Conservation (phyloP, 805 yeast genomes). For the Candida ortonii region DNA sequence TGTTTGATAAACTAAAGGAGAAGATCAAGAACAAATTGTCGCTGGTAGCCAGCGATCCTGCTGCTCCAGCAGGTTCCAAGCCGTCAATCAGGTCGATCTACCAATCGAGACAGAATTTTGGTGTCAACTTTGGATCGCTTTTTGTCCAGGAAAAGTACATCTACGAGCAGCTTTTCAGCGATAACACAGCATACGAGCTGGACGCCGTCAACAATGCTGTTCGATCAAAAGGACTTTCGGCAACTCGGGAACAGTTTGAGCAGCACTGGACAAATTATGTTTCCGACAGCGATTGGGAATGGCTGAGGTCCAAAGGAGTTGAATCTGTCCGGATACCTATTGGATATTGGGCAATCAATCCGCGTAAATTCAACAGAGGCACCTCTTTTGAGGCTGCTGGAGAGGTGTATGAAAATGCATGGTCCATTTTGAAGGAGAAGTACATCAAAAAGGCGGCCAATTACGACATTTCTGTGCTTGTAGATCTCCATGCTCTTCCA, state of each 20-base stretch:
- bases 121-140: constrained; percentile 81
- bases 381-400: constrained; percentile 60
- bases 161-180: constrained; percentile 57
- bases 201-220: constrained; percentile 61
- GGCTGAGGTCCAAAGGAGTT: constrained; percentile 65
- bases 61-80: constrained; percentile 33
- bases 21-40: constrained; percentile 2
- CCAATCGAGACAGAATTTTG: constrained; percentile 63
- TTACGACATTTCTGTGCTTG: constrained; percentile 66
- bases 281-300: constrained; percentile 72
- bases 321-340: constrained; percentile 82
- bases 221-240: constrained; percentile 48
- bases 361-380: constrained; percentile 53
- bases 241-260: constrained; percentile 52
- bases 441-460: constrained; percentile 58
- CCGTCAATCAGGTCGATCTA: constrained; percentile 49
- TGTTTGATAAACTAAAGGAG: constrained; percentile 5
- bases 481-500: constrained; percentile 88
- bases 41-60: constrained; percentile 19
- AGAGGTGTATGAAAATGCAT: constrained; percentile 66
- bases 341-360: constrained; percentile 86
- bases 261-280: constrained; percentile 66
- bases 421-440: constrained; percentile 54
- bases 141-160: constrained; percentile 84
- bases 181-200: constrained; percentile 62